Evolutionary conservation across 2,329 filamentous ascomycete species (phyloP).

Genomic region (Didymella pinodella): DNA sequence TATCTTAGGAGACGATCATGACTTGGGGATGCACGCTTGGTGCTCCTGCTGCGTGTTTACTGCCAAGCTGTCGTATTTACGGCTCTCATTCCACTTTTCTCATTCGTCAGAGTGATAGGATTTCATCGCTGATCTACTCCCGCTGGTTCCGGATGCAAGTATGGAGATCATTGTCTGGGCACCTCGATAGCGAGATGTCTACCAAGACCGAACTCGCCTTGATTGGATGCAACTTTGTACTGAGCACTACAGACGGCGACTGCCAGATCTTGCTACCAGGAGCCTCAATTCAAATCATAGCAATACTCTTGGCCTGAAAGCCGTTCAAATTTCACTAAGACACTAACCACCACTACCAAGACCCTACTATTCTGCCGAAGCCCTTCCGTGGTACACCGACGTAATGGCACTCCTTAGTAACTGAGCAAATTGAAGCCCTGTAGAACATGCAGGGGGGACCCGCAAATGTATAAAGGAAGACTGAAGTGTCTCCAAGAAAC

Average conservation of each 20-base stretch:
- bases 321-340: conserved; percentile 16
- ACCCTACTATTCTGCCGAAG: conserved; percentile 14
- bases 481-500: background rate
- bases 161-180: conserved; percentile 16
- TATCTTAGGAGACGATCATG: conserved; percentile 32
- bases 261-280: background rate
- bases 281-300: conserved; percentile 21
- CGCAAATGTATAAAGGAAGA: conserved; percentile 29
- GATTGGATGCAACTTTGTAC: conserved; percentile 6
- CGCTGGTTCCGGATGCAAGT: conserved; percentile 8
- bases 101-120: background rate
- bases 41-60: background rate
- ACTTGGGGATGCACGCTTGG: conserved; percentile 8
- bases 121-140: conserved; percentile 6
- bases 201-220: conserved; percentile 4
- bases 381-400: conserved; percentile 22
- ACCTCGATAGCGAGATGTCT: conserved; percentile 1
- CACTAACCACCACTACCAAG: conserved; percentile 27
- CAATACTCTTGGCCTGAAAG: conserved; percentile 28
- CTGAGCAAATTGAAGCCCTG: background rate
- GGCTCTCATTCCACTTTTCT: background rate
- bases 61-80: conserved; percentile 11
- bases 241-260: conserved; percentile 1
- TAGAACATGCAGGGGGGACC: conserved; percentile 13
- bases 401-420: conserved; percentile 25